phyloP scores from a whole-genome alignment of 2,329 filamentous ascomycete species.

The Neofusicoccum laricinum region DNA sequence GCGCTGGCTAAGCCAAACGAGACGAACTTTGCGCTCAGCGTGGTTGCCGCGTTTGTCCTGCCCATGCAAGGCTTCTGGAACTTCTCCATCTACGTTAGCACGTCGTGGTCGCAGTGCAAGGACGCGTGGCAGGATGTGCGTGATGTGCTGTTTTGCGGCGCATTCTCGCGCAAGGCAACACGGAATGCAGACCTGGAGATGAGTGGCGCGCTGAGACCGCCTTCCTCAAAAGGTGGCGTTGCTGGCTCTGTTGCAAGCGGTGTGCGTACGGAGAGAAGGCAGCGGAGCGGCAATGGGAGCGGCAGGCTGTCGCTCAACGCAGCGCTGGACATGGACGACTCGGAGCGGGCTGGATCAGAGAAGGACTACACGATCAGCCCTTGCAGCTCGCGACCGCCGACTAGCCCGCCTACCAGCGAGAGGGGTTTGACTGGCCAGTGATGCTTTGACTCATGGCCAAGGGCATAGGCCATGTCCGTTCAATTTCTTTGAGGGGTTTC shows the following conservation, averaged over 20 bases:
- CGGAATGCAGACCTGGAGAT: not conserved
- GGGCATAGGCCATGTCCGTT: too few relatives aligned
- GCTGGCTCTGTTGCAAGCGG: not conserved
- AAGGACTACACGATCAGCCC: not conserved
- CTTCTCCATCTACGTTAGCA: constrained; percentile 69
- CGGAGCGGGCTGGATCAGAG: not conserved
- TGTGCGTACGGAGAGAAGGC: too few relatives aligned
- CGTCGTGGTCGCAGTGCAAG: constrained; percentile 58
- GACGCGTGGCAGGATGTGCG: constrained; percentile 17
- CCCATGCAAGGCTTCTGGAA: constrained; percentile 87
- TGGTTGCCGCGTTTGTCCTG: constrained; percentile 70
- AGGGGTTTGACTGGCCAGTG: not conserved
- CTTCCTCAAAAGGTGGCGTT: not conserved
- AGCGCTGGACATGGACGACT: not conserved
- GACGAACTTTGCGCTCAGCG: constrained; percentile 57
- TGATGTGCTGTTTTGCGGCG: not conserved
- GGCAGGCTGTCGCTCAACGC: not conserved
- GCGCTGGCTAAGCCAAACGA: constrained; percentile 57
- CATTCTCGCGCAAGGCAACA: not conserved
- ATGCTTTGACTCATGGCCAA: not conserved
- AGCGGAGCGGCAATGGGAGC: not conserved
- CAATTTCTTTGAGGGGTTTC: too few relatives aligned
- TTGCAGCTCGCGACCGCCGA: not conserved
- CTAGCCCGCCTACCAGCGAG: not conserved
- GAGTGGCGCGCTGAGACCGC: not conserved